These are phyloP conservation scores for Avena sativa DNA, from an alignment of 176 grass and related monocot species.

Conservation along the genomic window DNA sequence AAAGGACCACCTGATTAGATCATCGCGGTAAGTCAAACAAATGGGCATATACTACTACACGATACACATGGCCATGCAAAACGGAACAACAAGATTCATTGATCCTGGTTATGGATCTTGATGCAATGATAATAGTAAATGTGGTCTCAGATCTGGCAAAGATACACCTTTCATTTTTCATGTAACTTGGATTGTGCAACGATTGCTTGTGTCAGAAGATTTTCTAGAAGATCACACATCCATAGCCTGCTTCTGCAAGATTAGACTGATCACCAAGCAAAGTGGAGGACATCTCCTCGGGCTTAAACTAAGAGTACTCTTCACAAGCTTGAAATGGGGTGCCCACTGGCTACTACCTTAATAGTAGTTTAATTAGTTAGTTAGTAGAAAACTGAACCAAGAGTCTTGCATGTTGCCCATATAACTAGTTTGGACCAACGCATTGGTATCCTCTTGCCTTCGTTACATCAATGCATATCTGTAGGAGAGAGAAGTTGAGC, in stretches of 20 bases:
- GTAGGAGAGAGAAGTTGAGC: conserved; percentile 44
- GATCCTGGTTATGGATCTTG: conserved; percentile 42
- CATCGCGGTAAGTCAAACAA: not conserved
- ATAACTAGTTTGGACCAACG: conserved; percentile 73
- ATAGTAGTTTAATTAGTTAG: conserved; percentile 18
- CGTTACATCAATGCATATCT: conserved; percentile 41
- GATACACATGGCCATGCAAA: conserved; percentile 31
- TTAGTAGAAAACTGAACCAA: conserved; percentile 44
- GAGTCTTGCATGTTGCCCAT: conserved; percentile 75
- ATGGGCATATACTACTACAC: conserved; percentile 39
- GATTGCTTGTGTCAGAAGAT: conserved; percentile 59
- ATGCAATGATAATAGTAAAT: conserved; percentile 42
- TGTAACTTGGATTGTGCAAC: conserved; percentile 48
- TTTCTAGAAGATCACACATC: conserved; percentile 49
- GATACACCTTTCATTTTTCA: conserved; percentile 46
- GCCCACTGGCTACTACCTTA: conserved; percentile 40
- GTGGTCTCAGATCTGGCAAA: conserved; percentile 54
- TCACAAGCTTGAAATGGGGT: conserved; percentile 45
- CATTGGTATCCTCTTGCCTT: conserved; percentile 32
- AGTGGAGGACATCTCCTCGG: conserved; percentile 31
- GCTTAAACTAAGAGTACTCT: conserved; percentile 35
- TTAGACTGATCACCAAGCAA: conserved; percentile 16
- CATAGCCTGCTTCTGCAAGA: conserved; percentile 44
- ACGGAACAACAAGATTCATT: conserved; percentile 34
- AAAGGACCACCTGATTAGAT: conserved; percentile 19